Evolutionary conservation across 345 rosid species (phyloP).

Genomic region (Citrus hindsii): DNA sequence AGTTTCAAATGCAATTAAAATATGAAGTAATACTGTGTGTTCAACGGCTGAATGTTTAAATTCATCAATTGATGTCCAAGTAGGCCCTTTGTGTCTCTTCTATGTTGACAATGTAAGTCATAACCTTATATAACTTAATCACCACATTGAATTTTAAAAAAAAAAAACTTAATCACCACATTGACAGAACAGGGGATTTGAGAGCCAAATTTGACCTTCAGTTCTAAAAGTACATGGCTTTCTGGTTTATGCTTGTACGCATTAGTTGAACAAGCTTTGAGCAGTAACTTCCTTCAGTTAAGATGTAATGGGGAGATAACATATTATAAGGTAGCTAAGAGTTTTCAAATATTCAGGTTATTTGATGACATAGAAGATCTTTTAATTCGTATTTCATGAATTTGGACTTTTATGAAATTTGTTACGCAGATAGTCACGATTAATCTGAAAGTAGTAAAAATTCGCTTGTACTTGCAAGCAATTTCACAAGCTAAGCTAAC

Average conservation of each 20-base stretch:
- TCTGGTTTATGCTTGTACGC: not conserved
- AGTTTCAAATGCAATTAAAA: not conserved
- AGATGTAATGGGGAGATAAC: not conserved
- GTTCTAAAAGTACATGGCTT: not conserved
- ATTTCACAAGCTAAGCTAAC: not conserved
- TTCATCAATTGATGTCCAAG: not conserved
- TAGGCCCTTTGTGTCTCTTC: not conserved
- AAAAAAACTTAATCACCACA: not conserved
- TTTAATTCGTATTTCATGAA: not conserved
- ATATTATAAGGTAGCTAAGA: slow-evolving; percentile 1
- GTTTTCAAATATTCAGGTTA: not conserved
- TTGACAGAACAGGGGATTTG: not conserved
- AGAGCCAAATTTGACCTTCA: not conserved
- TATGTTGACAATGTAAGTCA: not conserved
- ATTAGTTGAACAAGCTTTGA: slow-evolving; percentile 1
- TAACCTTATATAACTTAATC: not conserved
- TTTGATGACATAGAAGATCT: not conserved
- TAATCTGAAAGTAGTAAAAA: not conserved
- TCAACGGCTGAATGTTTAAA: not conserved
- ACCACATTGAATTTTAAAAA: not conserved
- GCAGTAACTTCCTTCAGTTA: not conserved
- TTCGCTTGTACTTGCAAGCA: not conserved
- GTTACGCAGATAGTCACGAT: not conserved
- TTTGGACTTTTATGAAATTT: not conserved
- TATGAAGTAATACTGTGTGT: not conserved